Base-by-base conservation (phyloP, 176 grass and related monocot species). In the Paspalum notatum region DNA sequence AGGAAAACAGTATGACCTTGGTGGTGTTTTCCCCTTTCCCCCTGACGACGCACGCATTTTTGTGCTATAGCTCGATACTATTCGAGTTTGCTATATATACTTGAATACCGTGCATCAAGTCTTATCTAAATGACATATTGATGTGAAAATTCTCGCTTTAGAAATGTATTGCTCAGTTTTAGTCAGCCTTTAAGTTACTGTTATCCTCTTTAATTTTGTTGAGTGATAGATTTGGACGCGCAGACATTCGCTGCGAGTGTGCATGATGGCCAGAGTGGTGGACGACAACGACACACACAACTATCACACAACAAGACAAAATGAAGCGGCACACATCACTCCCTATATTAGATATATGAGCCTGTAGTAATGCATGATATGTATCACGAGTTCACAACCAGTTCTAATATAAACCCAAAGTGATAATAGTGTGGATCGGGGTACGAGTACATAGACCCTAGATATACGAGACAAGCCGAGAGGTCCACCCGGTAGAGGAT, bases 161-260 rank as follows among this genome's bases (percentile, higher is more conserved):
- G 18, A 80, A 63, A 80, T 76, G 32, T 1, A 26, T 62, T 25
- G 52, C 38, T 62, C 45, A 32, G 12, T 64, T 74, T 32, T 24
- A 24, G 22, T 53, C 45, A 75, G 56, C 70, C 37, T 68, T 84
- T 74, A 75, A 45, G 60, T 55, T 45, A 80, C 46, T 53, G 76
- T 61, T 48, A 12, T 39, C 45, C 8, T 66, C 17, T 80, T 81
- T 3, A 2, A 2, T 32, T 20, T 37, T 55, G 40, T 3, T 9
- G 87, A 89, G 63, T 71, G 82, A 76, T 40, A 12, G 82, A 71
- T 85, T 76, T 71, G 82, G 87, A 89, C 81, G 58, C 26, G 76
- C 76, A 70, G 41, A 3, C 62, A 86, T 79, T 82, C 79, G 60
- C 32, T 32, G 2, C 32, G 27, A 56, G n/a, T 61, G 18, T 62